Base-by-base conservation (phyloP, 768 basidiomycete genomes). In the Psilocybe cyanescens region DNA sequence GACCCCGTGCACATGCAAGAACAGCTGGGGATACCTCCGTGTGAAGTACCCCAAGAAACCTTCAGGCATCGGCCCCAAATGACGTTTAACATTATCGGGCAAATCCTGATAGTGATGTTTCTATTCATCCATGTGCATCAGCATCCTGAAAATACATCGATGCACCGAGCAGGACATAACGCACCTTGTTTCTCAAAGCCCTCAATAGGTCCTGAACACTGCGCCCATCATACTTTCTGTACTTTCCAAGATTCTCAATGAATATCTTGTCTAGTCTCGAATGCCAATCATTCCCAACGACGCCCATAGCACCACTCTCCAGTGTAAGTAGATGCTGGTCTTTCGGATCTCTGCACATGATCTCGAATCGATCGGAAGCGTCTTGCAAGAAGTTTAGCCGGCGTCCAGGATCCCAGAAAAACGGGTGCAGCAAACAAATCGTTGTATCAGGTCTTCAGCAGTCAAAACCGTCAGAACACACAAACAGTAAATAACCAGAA, bases 101-200 rank as follows among this genome's bases (percentile, higher is more conserved):
- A 99, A 77, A 75, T 99, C 97, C 76, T 98, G 97, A 71, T 97
- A 97, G 71, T 98, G 96, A 65, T 98, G 91, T 91, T 95, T 97
- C 95, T 96, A 68, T 19, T 53, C 8, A 49, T 31, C 8, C 29
- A 17, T 17, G 52, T 8, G 14, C 51, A 70, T 60, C 11, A 65
- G 45, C 31, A 17, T 24, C 57, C 9, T 39, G 6, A 55, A 39
- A 52, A 39, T 16, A 16, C 17, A 3, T 44, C 41, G 16, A 37
- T 59, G 45, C 24, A 24, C 24, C 24, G 45, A 28, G 12, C 57
- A 24, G 17, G 33, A 16, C 37, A 11, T 1, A 7, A 74, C 87
- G 46, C 59, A 94, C 95, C 84, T 99, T 99, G 74, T 99, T 99
- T 65, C 97, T 82, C 69, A 99, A 76, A 3, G 97, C 97, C 55